phyloP scores from a whole-genome alignment of 176 grass and related monocot genomes.

The Rhipidocladum racemiflorum region DNA sequence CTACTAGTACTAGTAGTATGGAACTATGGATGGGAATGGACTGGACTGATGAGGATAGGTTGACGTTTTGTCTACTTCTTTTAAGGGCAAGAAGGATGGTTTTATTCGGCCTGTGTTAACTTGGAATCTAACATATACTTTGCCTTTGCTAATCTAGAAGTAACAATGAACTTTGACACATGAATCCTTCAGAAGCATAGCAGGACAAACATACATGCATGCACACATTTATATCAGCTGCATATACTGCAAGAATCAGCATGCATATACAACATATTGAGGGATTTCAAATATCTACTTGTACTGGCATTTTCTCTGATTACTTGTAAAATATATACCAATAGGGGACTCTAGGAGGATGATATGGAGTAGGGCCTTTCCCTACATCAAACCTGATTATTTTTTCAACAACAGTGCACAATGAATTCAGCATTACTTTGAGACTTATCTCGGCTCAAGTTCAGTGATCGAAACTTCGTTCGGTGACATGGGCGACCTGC shows the following conservation, averaged over 20 bases:
- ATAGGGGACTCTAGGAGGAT: background rate
- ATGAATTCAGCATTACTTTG: background rate
- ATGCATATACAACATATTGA: too few species aligned
- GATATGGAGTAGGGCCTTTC: conserved; percentile 5
- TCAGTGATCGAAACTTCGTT: conserved; percentile 61
- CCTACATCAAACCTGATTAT: background rate
- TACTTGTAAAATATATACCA: background rate
- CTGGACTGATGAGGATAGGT: too few species aligned
- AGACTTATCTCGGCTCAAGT: conserved; percentile 52
- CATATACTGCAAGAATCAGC: too few species aligned
- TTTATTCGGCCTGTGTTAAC: background rate
- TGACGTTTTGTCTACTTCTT: too few species aligned
- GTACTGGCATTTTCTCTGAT: background rate
- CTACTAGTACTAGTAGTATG: too few species aligned
- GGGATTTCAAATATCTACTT: too few species aligned
- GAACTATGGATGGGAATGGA: too few species aligned
- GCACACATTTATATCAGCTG: too few species aligned
- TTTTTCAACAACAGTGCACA: background rate
- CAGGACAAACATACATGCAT: too few species aligned
- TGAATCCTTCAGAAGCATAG: too few species aligned
- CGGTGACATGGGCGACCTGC: conserved; percentile 34
- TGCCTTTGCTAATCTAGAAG: background rate
- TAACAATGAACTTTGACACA: background rate
- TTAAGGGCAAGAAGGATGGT: too few species aligned
- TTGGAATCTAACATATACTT: background rate